Base-by-base conservation (phyloP, 148 eudicot species). In the Simmondsia chinensis region DNA sequence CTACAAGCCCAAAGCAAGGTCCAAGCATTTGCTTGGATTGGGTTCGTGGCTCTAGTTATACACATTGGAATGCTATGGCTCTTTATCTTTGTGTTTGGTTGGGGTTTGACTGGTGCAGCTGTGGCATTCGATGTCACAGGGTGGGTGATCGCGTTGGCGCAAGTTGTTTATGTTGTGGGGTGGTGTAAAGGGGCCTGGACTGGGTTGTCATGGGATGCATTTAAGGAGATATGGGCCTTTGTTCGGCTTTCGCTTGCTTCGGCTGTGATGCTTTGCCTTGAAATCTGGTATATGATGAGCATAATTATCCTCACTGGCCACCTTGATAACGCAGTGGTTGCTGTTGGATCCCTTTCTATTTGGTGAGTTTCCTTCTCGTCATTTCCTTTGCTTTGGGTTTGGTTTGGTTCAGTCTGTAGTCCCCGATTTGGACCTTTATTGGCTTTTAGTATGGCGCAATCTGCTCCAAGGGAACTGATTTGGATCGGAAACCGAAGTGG, bases 1-100 rank as follows among this genome's bases (percentile, higher is more conserved):
- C 63, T 85, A 20, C 91, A 81, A 44, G 74, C 95, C 2, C 95
- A 85, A 38, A 81, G 91, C 72, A 85, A 77, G 55, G 83, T 78
- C 17, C 29, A 39, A 7, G 69, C 64, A 14, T 57, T 81, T 2
- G 74, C 82, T 0, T 65, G 82, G 74, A 70, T 78, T 3, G 81
- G 78, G 7, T 27, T 69, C 7, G 12, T 58, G 22, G 59, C 67
- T 13, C 48, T 85, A 0, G 6, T 47, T 7, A 17, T 34, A 8
- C 95, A 85, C 18, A 42, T 35, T 6, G 15, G 52, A 5, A 15
- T 73, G 37, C 76, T 76, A 27, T 85, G 65, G 74, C 68, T 85
- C 5, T 75, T 81, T 41, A 69, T 85, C 7, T 19, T 26, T 30
- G 64, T 64, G 9, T 49, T 75, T 17, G 72, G 66, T 0, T 85